Evolutionary conservation across 1,139 yeast species (phyloP), one percentile per base, ranked within the genome.

Genomic region (Protomyces inundatus): DNA sequence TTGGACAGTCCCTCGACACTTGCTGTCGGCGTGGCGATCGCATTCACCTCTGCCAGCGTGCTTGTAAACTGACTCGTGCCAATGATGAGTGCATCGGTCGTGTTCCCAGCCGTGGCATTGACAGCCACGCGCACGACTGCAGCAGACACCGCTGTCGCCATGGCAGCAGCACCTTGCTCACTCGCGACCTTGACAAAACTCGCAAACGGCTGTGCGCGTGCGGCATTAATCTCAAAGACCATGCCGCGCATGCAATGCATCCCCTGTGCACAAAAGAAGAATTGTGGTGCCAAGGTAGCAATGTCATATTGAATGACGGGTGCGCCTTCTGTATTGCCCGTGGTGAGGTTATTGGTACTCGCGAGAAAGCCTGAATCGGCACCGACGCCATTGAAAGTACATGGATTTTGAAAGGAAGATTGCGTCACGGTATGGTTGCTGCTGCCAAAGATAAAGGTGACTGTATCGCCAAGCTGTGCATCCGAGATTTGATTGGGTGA

Each of bases 351-450:
- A 39, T 54, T 54, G 6, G 34, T n/a, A 23, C 34, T 32, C 32
- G 60, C 45, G 12, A 30, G 10, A 10, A 14, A 55, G 3, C 60
- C 60, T 10, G 60, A 55, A 14, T 42, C 51, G 23, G 54, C 54
- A 14, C 32, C 39, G 10, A 9, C 54, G 10, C 30, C 42, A 14
- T 23, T 36, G 45, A n/a, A 34, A 10, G 37, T 30, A 35, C 60
- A 55, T 5, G 60, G 60, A 32, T 36, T 23, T 7, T 23, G 35
- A 23, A 55, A 55, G 23, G 60, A 23, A 9, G 54, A 46, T 32
- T 55, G 60, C 34, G 60, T 45, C 16, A 55, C 54, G 45, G 60
- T 55, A 34, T 55, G 60, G 33, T 55, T 55, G 10, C n/a, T 16
- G 14, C 30, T 33, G 45, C 42, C 54, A 46, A 55, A 55, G 40